phyloP scores from a whole-genome alignment of 2,329 filamentous ascomycete species.

The Fusarium gaditjirri region DNA sequence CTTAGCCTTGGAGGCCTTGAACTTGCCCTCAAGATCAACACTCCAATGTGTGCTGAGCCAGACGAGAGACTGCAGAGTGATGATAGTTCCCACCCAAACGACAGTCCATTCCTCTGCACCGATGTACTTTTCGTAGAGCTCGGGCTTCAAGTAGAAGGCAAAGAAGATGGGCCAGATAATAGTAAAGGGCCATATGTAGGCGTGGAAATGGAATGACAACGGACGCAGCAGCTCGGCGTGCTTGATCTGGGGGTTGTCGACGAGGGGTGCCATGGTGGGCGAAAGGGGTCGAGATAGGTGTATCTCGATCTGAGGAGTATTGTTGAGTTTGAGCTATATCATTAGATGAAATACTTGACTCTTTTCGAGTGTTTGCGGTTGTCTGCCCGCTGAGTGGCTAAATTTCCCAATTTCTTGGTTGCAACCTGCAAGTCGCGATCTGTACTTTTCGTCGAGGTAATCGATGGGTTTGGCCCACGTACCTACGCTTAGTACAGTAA shows the following conservation, averaged over 20 bases:
- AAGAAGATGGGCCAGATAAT: slow-evolving; percentile 94
- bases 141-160: slow-evolving; percentile 82
- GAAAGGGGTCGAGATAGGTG: slow-evolving; percentile 19
- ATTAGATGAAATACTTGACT: neutral
- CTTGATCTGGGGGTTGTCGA: slow-evolving; percentile 91
- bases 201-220: slow-evolving; percentile 80
- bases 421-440: slow-evolving; percentile 42
- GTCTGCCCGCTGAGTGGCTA: slow-evolving; percentile 24
- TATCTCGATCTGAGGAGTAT: slow-evolving; percentile 17
- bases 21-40: slow-evolving; percentile 82
- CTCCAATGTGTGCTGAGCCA: slow-evolving; percentile 99
- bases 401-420: slow-evolving; percentile 33
- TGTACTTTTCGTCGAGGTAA: slow-evolving; percentile 44
- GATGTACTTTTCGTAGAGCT: slow-evolving; percentile 91
- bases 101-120: slow-evolving; percentile 98
- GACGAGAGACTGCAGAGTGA: slow-evolving; percentile 85
- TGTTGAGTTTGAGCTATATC: neutral
- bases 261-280: slow-evolving; percentile 76
- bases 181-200: slow-evolving; percentile 93
- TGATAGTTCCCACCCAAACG: slow-evolving; percentile 88
- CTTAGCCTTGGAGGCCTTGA: slow-evolving; percentile 79
- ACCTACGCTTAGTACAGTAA: slow-evolving; percentile 12
- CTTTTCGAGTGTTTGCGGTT: slow-evolving; percentile 7
- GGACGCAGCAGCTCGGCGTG: slow-evolving; percentile 89
- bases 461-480: slow-evolving; percentile 28